Evolutionary conservation across 2,329 filamentous ascomycete genomes (phyloP).

Genomic region (Penicillium sclerotigenum): DNA sequence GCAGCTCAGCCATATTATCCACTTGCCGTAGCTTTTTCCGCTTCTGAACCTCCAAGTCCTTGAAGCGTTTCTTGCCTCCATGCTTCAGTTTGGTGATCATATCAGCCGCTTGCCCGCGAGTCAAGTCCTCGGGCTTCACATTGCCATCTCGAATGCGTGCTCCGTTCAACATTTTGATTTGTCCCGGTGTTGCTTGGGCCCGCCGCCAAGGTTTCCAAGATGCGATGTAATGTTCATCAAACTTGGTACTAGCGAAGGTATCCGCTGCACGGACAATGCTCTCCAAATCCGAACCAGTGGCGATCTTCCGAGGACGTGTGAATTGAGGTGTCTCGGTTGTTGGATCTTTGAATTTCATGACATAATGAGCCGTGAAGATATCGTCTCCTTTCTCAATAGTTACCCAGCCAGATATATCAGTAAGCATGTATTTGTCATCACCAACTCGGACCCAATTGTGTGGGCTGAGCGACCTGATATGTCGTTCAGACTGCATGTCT

Average conservation of each 20-base stretch:
- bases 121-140: constrained; percentile 50
- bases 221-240: constrained; percentile 65
- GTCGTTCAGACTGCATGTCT: constrained; percentile 72
- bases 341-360: constrained; percentile 30
- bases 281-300: constrained; percentile 62
- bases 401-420: constrained; percentile 61
- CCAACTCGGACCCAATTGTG: constrained; percentile 80
- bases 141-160: constrained; percentile 23
- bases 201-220: constrained; percentile 68
- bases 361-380: constrained; percentile 34
- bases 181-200: constrained; percentile 56
- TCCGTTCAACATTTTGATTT: constrained; percentile 45
- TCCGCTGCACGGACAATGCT: constrained; percentile 83
- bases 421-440: constrained; percentile 68
- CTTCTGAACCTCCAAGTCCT: constrained; percentile 46
- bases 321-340: constrained; percentile 52
- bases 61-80: constrained; percentile 67
- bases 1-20: constrained; percentile 16
- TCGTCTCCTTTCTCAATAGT: constrained; percentile 44
- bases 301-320: constrained; percentile 66
- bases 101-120: constrained; percentile 76
- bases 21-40: constrained; percentile 13
- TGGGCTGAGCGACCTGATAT: constrained; percentile 72
- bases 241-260: constrained; percentile 68
- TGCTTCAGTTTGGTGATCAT: constrained; percentile 92